Percentiles rank a stretch among this genome's conserved stretches.
Conservation (phyloP, 2,329 filamentous ascomycete species). For the Penicillium sp. region DNA sequence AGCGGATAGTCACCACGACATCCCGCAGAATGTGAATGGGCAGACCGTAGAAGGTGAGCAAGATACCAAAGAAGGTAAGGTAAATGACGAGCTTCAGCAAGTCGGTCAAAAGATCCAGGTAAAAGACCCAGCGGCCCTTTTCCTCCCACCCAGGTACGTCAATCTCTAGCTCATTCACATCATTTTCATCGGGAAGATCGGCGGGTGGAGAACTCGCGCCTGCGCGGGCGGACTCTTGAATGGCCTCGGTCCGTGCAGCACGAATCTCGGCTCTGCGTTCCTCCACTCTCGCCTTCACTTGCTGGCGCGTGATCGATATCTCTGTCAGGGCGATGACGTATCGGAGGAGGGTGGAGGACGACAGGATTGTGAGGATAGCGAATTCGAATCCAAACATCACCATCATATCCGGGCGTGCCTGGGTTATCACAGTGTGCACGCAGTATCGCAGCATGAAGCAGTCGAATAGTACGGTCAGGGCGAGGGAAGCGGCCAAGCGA, state of each 20-base stretch:
- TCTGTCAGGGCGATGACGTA: constrained; percentile 81
- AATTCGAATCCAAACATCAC: constrained; percentile 99
- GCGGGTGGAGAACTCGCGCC: constrained; percentile 39
- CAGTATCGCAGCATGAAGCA: constrained; percentile 78
- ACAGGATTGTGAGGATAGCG: constrained; percentile 79
- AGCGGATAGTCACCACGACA: constrained; percentile 88
- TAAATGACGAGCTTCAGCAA: constrained; percentile 91
- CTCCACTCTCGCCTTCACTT: constrained; percentile 69
- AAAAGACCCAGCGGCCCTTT: constrained; percentile 90
- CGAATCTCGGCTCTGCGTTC: constrained; percentile 70
- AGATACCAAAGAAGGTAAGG: constrained; percentile 86
- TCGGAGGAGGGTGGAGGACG: constrained; percentile 74
- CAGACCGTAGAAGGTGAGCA: constrained; percentile 90
- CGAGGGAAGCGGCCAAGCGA: constrained; percentile 75
- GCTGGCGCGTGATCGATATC: constrained; percentile 70
- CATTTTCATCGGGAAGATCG: constrained; percentile 65
- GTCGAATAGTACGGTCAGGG: constrained; percentile 79
- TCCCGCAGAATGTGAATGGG: constrained; percentile 97
- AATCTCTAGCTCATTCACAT: constrained; percentile 89
- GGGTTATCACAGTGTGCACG: constrained; percentile 77
- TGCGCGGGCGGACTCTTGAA: constrained; percentile 39
- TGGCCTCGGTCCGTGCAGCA: constrained; percentile 52
- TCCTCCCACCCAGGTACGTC: constrained; percentile 96
- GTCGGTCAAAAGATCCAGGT: constrained; percentile 82
- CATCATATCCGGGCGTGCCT: constrained; percentile 97